phyloP scores from a whole-genome alignment of 2,329 filamentous ascomycete species.

The Phaeosphaeria sp. region DNA sequence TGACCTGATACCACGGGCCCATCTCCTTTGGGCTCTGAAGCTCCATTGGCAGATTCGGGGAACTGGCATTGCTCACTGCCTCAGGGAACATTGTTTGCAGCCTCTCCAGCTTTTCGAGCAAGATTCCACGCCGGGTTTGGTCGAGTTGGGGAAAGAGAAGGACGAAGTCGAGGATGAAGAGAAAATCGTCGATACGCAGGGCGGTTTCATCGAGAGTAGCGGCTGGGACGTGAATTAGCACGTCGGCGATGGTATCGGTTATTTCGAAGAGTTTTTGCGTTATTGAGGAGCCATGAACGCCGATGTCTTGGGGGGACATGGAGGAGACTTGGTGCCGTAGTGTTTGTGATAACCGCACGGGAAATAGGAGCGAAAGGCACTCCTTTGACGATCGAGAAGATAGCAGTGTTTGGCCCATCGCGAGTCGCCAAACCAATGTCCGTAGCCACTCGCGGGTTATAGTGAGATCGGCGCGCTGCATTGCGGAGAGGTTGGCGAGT shows the following conservation, averaged over 20 bases:
- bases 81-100: conserved; percentile 46
- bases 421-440: conserved; percentile 58
- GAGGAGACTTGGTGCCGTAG: conserved; percentile 52
- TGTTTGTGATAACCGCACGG: conserved; percentile 53
- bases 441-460: conserved; percentile 59
- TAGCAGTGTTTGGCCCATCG: conserved; percentile 56
- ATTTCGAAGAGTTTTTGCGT: conserved; percentile 68
- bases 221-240: conserved; percentile 60
- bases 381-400: conserved; percentile 48
- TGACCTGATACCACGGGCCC: conserved; percentile 45
- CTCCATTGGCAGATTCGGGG: conserved; percentile 40
- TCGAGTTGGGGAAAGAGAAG: conserved; percentile 59
- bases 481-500: conserved; percentile 48
- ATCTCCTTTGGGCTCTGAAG: conserved; percentile 31
- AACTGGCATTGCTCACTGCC: conserved; percentile 40
- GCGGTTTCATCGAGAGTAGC: conserved; percentile 56
- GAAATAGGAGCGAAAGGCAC: conserved; percentile 54
- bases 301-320: conserved; percentile 57
- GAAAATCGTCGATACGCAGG: conserved; percentile 61
- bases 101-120: conserved; percentile 51
- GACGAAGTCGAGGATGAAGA: conserved; percentile 60
- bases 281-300: conserved; percentile 64
- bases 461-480: conserved; percentile 59
- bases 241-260: conserved; percentile 66
- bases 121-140: conserved; percentile 54